A percentile compares a stretch with the other conserved stretches of the same genome.
phyloP scores from a whole-genome alignment of 176 grass and related monocot genomes.

The Ensete ventricosum region DNA sequence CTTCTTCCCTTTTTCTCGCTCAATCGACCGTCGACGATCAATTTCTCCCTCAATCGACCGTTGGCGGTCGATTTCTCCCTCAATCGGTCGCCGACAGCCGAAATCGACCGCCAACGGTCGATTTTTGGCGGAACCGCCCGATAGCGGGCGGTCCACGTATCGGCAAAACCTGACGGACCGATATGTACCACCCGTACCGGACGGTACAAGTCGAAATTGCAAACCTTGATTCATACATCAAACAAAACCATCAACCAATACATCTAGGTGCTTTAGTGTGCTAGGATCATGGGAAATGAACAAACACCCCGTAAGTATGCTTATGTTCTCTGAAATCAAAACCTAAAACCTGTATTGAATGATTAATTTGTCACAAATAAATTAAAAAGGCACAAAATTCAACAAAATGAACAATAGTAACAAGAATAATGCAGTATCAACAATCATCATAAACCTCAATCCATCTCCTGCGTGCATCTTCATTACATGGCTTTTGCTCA shows the following conservation, averaged over 20 bases:
- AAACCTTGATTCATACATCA: no score
- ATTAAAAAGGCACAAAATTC: background rate
- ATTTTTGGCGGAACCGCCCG: no score
- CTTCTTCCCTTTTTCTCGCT: no score
- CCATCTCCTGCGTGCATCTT: conserved; percentile 88
- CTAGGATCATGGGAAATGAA: background rate
- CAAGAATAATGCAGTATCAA: conserved; percentile 9
- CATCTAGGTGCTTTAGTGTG: background rate
- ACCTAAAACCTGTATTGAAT: background rate
- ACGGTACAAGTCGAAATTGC: no score
- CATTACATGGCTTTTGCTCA: conserved; percentile 78
- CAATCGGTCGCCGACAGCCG: no score
- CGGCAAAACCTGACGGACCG: no score
- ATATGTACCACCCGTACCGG: no score
- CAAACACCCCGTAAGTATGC: background rate
- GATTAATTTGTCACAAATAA: background rate
- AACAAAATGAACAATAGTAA: background rate
- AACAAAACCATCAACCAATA: background rate
- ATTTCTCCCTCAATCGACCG: no score
- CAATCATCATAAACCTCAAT: conserved; percentile 45
- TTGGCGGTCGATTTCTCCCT: no score
- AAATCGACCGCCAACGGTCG: no score
- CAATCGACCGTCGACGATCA: no score
- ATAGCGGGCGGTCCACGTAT: no score
- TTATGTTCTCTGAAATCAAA: background rate